phyloP scores from a whole-genome alignment of 148 eudicot genomes.

The Polygonum aviculare region DNA sequence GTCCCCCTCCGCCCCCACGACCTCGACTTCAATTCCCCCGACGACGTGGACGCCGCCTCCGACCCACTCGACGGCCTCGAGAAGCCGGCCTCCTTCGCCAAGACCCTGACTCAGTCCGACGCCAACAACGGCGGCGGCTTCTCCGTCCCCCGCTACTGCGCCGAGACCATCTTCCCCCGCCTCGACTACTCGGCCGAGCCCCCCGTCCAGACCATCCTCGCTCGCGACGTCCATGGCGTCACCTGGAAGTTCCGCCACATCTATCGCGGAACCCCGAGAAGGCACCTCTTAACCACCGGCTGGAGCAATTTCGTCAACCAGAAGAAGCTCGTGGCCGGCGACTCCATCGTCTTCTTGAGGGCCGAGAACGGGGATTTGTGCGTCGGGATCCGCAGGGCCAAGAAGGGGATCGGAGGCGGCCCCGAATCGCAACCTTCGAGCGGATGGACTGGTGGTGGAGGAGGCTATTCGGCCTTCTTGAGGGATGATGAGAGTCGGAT shows the following conservation, averaged over 20 bases:
- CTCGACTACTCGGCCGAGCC: conserved; percentile 63
- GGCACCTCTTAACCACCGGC: conserved; percentile 60
- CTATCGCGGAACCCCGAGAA: conserved; percentile 56
- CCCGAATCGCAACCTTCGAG: conserved; percentile 17
- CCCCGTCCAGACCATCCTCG: conserved; percentile 52
- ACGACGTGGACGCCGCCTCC: background rate
- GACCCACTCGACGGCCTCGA: conserved; percentile 13
- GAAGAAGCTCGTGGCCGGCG: conserved; percentile 64
- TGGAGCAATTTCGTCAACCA: conserved; percentile 68
- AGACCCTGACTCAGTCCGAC: conserved; percentile 62
- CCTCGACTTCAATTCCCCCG: background rate
- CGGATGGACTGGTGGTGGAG: conserved; percentile 33
- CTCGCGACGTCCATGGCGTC: conserved; percentile 51
- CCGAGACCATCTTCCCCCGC: conserved; percentile 54
- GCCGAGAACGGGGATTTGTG: conserved; percentile 49
- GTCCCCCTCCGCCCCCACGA: conserved; percentile 18
- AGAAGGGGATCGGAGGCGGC: conserved; percentile 38
- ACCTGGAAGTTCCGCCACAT: conserved; percentile 66
- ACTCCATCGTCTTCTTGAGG: conserved; percentile 52
- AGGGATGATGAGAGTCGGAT: conserved; percentile 22
- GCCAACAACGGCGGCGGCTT: conserved; percentile 81
- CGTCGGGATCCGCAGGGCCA: conserved; percentile 57
- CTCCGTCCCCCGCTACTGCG: conserved; percentile 64
- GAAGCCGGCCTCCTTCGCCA: conserved; percentile 45
- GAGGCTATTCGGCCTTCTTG: conserved; percentile 22